Evolutionary conservation across 805 yeast species (phyloP), one percentile per base, ranked within the genome.

Genomic region (Saccharomycopsis sp.): DNA sequence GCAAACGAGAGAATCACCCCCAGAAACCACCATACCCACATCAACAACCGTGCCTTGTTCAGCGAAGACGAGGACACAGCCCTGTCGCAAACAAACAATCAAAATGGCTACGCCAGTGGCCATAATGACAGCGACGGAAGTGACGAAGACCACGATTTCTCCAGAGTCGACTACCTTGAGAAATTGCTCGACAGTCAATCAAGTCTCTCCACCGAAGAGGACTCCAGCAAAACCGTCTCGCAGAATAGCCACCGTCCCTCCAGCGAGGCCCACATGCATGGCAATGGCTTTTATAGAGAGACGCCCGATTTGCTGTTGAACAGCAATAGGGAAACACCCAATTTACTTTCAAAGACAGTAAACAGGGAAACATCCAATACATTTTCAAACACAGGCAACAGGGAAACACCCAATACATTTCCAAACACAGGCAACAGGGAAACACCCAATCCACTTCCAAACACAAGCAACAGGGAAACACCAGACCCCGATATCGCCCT

Each of bases 31-130:
- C 57, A 41, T 44, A 23, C n/a, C 50, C 57, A 53, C 24, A 56
- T 53, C 9, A 51, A 57, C 40, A 50, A 57, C 44, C 18, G 55
- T 3, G 47, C 51, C 23, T 54, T 51, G n/a, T 16, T 40, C 2
- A 18, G 24, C 21, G 48, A 51, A 16, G 34, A 37, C 4, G 47
- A 41, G 12, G 40, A 41, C 53, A 41, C 24, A 16, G 16, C 16
- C 12, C 37, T 12, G 5, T 29, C 37, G 37, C 9, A 29, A 29
- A n/a, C n/a, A n/a, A n/a, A n/a, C n/a, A 29, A 29, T 29, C 37
- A 12, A 29, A 29, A 29, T 29, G 12, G 37, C 5, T 12, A 24
- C 34, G 51, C 23, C 8, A n/a, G 24, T 16, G 50, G n/a, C 20
- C 24, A 24, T 46, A 15, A 44, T 23, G 4, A 46, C n/a, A n/a